Evolutionary conservation across 495 filamentous ascomycete species (phyloP).

Genomic region (Cryomyces minteri): DNA sequence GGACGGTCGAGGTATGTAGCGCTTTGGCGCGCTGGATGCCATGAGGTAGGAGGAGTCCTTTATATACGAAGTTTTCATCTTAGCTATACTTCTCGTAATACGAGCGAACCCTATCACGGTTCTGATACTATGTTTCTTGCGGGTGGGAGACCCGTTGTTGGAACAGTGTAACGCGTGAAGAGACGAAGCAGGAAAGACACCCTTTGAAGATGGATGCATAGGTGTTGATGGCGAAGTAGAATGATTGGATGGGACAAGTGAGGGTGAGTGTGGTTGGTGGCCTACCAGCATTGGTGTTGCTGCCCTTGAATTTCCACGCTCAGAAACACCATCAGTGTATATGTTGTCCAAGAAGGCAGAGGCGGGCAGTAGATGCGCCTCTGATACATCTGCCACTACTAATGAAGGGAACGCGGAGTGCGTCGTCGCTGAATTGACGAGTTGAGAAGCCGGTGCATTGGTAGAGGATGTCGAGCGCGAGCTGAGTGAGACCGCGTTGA

Average conservation of each 20-base stretch:
- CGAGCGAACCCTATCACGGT: background rate
- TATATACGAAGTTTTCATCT: slow-evolving; percentile 14
- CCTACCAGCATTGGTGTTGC: slow-evolving; percentile 70
- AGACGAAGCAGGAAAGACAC: background rate
- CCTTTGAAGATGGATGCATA: background rate
- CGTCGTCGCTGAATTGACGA: slow-evolving; percentile 37
- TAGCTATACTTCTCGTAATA: slow-evolving; percentile 17
- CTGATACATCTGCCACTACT: slow-evolving; percentile 57
- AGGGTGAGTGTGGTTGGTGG: slow-evolving; percentile 1
- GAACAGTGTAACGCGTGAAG: too few species aligned
- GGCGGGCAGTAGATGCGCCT: slow-evolving; percentile 65
- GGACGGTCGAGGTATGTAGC: slow-evolving; percentile 28
- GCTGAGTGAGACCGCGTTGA: slow-evolving; percentile 78
- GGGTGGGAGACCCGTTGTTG: too few species aligned
- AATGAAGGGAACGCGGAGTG: slow-evolving; percentile 51
- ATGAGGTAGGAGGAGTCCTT: slow-evolving; percentile 30
- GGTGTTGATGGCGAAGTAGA: background rate
- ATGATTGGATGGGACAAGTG: background rate
- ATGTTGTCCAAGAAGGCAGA: slow-evolving; percentile 62
- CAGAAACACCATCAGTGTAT: slow-evolving; percentile 43
- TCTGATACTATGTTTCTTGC: too few species aligned
- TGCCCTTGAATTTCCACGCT: slow-evolving; percentile 44
- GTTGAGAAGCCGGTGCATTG: slow-evolving; percentile 47
- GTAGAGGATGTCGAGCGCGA: slow-evolving; percentile 80
- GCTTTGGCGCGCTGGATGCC: slow-evolving; percentile 4